phyloP scores from a whole-genome alignment of 2,329 filamentous ascomycete genomes.

The Diaporthe vexans region DNA sequence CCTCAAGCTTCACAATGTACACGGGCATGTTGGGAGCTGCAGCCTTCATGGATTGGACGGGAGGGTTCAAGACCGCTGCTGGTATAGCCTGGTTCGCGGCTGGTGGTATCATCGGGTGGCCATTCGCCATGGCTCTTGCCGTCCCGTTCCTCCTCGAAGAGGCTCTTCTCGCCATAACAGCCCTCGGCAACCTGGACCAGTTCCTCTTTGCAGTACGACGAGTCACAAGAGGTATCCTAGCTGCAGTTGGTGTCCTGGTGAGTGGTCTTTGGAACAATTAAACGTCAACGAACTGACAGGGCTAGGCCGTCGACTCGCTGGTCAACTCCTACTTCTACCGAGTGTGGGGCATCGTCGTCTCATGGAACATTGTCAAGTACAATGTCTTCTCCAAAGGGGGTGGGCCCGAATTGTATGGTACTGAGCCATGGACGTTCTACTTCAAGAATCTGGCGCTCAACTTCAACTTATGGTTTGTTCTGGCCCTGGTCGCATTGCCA shows the following conservation, averaged over 20 bases:
- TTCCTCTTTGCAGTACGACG: constrained; percentile 72
- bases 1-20: constrained; percentile 98
- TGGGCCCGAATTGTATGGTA: constrained; percentile 93
- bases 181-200: constrained; percentile 69
- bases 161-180: constrained; percentile 63
- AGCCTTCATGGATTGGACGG: constrained; percentile 91
- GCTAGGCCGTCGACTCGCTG: constrained; percentile 75
- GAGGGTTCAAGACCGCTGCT: constrained; percentile 81
- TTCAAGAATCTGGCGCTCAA: constrained; percentile 91
- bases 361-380: constrained; percentile 95
- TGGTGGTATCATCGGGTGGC: constrained; percentile 91
- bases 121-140: constrained; percentile 87
- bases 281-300: constrained; percentile 46
- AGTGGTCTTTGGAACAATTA: constrained; percentile 49
- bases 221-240: constrained; percentile 75
- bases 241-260: constrained; percentile 79
- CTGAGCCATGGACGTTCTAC: constrained; percentile 98
- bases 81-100: constrained; percentile 93
- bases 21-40: constrained; percentile 87
- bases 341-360: constrained; percentile 77
- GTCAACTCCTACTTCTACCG: constrained; percentile 90
- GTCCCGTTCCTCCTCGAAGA: constrained; percentile 88
- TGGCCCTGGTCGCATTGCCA: constrained; percentile 82
- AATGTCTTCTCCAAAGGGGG: constrained; percentile 89
- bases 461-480: constrained; percentile 93